Evolutionary conservation across 2,329 filamentous ascomycete species (phyloP).

Genomic region (Colletotrichum ledebouriae): DNA sequence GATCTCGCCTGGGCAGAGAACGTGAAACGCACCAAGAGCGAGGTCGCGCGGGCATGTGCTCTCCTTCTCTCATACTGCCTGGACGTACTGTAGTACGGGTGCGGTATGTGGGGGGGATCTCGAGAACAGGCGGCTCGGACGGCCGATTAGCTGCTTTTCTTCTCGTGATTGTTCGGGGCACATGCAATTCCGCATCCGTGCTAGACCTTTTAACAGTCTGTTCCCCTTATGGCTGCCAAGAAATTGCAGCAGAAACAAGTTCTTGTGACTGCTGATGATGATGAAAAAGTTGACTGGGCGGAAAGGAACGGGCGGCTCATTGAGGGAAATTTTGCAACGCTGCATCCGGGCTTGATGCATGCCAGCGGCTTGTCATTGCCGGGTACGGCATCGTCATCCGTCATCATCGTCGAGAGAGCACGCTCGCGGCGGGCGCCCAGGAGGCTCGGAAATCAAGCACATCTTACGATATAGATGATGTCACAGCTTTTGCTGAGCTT

Average conservation of each 20-base stretch:
- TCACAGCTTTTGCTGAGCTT: constrained; percentile 17
- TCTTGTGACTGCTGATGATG: constrained; percentile 6
- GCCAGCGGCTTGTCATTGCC: constrained; percentile 4
- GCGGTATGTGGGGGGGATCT: not conserved
- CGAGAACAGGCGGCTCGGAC: not conserved
- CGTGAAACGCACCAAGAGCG: not conserved
- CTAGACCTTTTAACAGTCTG: constrained; percentile 7
- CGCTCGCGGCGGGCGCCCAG: not conserved
- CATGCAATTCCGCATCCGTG: constrained; percentile 1
- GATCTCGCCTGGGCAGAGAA: constrained; percentile 16
- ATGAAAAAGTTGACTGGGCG: not conserved
- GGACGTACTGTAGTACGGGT: not conserved
- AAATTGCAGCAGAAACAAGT: constrained; percentile 17
- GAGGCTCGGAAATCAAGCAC: constrained; percentile 3
- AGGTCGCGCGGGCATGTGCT: constrained; percentile 6
- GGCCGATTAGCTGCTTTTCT: not conserved
- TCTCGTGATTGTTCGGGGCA: not conserved
- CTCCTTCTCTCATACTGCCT: not conserved
- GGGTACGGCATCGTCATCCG: constrained; percentile 7
- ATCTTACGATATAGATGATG: constrained; percentile 20
- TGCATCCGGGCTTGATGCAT: constrained; percentile 12
- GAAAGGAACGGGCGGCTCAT: too few relatives aligned
- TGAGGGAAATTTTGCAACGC: not conserved
- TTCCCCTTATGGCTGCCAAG: constrained; percentile 20
- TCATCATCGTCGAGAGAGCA: constrained; percentile 1